phyloP scores from a whole-genome alignment of 495 filamentous ascomycete genomes.

The Recurvomyces mirabilis region DNA sequence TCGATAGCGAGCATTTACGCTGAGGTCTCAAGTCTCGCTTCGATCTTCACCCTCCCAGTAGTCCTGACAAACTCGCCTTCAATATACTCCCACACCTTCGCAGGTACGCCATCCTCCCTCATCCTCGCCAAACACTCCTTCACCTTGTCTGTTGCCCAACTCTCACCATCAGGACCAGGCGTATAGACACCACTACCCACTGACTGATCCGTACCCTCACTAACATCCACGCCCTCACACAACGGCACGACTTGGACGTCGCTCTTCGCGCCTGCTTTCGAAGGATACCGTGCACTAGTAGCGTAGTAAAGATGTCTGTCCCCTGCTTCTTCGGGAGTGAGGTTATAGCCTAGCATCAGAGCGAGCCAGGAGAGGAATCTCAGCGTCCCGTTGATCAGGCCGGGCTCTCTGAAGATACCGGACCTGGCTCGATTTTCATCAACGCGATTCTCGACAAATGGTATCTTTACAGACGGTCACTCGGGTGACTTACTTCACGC shows the following conservation, averaged over 20 bases:
- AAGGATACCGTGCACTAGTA: not conserved
- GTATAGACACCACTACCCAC: not conserved
- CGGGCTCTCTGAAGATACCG: not conserved
- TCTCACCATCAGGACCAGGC: not conserved
- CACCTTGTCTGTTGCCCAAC: not conserved
- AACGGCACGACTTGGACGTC: not conserved
- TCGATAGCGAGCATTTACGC: too few species aligned
- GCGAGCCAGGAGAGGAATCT: not conserved
- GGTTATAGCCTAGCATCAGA: not conserved
- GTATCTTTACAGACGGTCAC: too few species aligned
- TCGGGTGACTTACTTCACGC: conserved; percentile 36
- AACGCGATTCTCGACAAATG: too few species aligned
- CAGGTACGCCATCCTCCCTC: not conserved
- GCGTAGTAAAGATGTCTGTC: not conserved
- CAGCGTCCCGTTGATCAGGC: not conserved
- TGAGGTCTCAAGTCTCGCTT: too few species aligned
- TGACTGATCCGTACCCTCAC: not conserved
- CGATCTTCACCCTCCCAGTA: too few species aligned
- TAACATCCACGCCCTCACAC: not conserved
- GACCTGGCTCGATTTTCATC: too few species aligned
- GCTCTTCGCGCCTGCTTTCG: not conserved
- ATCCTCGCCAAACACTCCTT: not conserved
- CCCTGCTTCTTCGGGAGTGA: not conserved
- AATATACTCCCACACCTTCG: not conserved
- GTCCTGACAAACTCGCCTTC: not conserved